These are phyloP conservation scores for Cyclotella choctawhatcheeana DNA, from an alignment of 108 stramenopile species.

Conservation along the genomic window DNA sequence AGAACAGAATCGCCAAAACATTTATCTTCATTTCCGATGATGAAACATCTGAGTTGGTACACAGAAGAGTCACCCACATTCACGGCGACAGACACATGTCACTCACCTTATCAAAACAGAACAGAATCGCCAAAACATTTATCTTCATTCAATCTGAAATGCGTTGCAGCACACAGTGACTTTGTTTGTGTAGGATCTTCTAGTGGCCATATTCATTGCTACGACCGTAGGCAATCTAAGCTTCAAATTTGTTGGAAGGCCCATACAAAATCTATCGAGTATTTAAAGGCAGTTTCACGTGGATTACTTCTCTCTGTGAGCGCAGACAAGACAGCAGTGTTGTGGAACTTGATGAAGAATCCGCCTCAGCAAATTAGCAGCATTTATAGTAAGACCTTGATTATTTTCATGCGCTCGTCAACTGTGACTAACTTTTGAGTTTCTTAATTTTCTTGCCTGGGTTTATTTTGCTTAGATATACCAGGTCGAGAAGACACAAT, in stretches of 20 bases:
- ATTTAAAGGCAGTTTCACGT: slow-evolving; percentile 28
- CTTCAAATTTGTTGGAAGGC: slow-evolving; percentile 35
- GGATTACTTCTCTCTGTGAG: slow-evolving; percentile 24
- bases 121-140: neutral
- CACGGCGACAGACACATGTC: neutral
- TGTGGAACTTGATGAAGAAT: slow-evolving; percentile 29
- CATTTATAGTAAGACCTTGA: slow-evolving; percentile 18
- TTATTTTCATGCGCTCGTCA: neutral
- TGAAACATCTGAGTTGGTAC: slow-evolving; percentile 31
- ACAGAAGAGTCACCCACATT: neutral
- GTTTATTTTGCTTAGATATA: slow-evolving; percentile 7
- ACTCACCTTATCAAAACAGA: neutral
- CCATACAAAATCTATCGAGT: slow-evolving; percentile 30
- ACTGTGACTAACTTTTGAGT: neutral
- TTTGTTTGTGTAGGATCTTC: slow-evolving; percentile 32
- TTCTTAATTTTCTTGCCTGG: no score
- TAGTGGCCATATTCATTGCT: slow-evolving; percentile 38
- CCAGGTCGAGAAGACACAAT: slow-evolving; percentile 33
- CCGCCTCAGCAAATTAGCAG: slow-evolving; percentile 31
- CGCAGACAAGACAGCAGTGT: slow-evolving; percentile 34
- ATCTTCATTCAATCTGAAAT: slow-evolving; percentile 32
- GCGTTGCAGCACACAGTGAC: slow-evolving; percentile 31
- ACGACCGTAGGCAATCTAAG: slow-evolving; percentile 27
- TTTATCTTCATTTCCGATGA: slow-evolving; percentile 8
- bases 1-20: neutral